A percentile compares a stretch with the other conserved stretches of the same genome.
phyloP scores from a whole-genome alignment of 164 flowering plant species.

The Platanus orientalis region DNA sequence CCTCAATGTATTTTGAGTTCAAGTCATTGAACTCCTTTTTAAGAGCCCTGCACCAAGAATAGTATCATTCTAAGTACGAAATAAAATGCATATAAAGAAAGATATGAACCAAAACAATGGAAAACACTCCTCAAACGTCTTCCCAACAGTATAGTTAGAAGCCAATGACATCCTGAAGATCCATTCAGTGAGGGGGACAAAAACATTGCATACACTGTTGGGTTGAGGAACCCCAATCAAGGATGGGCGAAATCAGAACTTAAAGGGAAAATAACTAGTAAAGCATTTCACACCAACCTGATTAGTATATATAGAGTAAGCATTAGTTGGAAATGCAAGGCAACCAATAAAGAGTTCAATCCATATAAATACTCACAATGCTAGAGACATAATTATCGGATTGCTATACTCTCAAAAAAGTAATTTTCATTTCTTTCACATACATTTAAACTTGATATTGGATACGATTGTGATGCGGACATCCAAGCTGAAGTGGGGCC shows the following conservation, averaged over 20 bases:
- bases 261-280: background rate
- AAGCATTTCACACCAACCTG: too few species aligned
- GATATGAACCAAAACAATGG: background rate
- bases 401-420: too few species aligned
- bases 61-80: background rate
- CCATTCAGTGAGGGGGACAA: background rate
- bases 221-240: background rate
- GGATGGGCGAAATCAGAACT: background rate
- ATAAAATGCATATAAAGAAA: background rate
- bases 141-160: background rate
- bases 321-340: too few species aligned
- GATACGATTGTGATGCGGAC: too few species aligned
- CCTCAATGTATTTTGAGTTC: conserved; percentile 69
- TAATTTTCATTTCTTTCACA: too few species aligned
- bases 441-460: too few species aligned
- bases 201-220: background rate
- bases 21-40: conserved; percentile 70
- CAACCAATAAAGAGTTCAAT: too few species aligned
- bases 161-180: background rate
- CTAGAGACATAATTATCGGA: too few species aligned
- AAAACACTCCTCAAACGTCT: background rate
- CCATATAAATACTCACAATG: too few species aligned
- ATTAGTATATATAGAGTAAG: too few species aligned
- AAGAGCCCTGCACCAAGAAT: conserved; percentile 42
- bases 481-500: too few species aligned